Percentiles rank a stretch among this genome's conserved stretches.
phyloP scores from a whole-genome alignment of 331 rosid genomes.

The Dryas integrifolia region DNA sequence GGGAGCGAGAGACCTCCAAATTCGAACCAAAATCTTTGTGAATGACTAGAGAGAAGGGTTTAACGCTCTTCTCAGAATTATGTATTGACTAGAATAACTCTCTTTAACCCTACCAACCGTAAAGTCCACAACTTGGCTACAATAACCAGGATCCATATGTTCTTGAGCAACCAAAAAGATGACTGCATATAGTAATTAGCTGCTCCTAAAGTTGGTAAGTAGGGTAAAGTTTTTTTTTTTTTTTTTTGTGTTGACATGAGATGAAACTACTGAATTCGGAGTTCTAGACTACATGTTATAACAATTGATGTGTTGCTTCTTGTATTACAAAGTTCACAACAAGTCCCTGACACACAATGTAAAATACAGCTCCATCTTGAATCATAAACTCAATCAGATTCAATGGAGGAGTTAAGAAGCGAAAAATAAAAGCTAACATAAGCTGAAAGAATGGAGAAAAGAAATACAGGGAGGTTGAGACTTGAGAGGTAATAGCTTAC shows the following conservation, averaged over 20 bases:
- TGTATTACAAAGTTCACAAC: conserved; percentile 18
- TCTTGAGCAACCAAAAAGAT: conserved; percentile 47
- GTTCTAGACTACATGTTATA: conserved; percentile 32
- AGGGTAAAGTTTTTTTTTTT: conserved; percentile 49
- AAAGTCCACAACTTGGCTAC: conserved; percentile 59
- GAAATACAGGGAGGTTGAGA: no score
- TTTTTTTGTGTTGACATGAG: conserved; percentile 38
- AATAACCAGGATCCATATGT: conserved; percentile 61
- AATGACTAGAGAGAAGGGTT: no score
- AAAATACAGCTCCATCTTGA: background rate
- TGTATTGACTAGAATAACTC: no score
- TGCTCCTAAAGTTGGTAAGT: conserved; percentile 47
- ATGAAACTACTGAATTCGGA: conserved; percentile 29
- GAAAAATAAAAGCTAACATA: no score
- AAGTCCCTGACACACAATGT: conserved; percentile 24
- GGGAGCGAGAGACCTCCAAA: background rate
- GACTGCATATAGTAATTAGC: conserved; percentile 61
- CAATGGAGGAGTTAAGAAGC: no score
- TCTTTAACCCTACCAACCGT: conserved; percentile 53
- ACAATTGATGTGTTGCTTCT: conserved; percentile 19
- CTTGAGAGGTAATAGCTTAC: no score
- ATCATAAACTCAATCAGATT: background rate
- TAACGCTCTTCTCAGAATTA: no score
- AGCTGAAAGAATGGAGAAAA: no score
- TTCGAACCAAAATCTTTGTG: no score